Conservation (phyloP, 225 moss, liverwort and hornwort genomes). For the Lunularia cruciata region DNA sequence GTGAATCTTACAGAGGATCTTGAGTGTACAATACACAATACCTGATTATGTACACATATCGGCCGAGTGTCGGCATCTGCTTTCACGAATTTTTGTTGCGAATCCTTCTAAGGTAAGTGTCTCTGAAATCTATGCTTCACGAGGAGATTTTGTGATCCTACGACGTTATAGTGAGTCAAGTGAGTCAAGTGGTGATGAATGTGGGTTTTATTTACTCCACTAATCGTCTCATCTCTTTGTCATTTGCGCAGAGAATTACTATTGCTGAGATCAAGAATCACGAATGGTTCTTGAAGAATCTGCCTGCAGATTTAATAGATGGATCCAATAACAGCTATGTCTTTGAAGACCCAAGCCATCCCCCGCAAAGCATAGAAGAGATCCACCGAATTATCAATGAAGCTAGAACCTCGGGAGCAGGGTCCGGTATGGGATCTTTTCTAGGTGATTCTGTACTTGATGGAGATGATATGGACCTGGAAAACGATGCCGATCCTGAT, state of each 20-base stretch:
- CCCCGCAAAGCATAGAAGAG: slow-evolving; percentile 89
- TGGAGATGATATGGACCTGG: slow-evolving; percentile 85
- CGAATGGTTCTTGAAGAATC: slow-evolving; percentile 91
- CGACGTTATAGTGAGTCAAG: too few species aligned
- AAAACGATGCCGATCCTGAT: slow-evolving; percentile 58
- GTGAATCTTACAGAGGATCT: slow-evolving; percentile 68
- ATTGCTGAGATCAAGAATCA: slow-evolving; percentile 90
- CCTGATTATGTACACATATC: slow-evolving; percentile 97
- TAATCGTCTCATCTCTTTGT: too few species aligned
- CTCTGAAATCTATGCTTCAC: not conserved
- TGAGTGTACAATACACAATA: slow-evolving; percentile 96
- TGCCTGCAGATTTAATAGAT: slow-evolving; percentile 67
- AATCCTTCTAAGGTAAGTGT: slow-evolving; percentile 62
- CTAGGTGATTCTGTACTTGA: slow-evolving; percentile 65
- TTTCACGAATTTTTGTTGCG: slow-evolving; percentile 93
- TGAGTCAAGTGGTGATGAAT: too few species aligned
- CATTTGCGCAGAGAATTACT: slow-evolving; percentile 61
- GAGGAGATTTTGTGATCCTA: too few species aligned
- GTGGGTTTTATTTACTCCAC: too few species aligned
- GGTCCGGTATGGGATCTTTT: slow-evolving; percentile 44
- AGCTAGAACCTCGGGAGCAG: slow-evolving; percentile 37
- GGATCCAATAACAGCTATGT: slow-evolving; percentile 67
- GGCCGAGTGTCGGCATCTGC: slow-evolving; percentile 77
- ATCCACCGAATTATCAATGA: slow-evolving; percentile 74
- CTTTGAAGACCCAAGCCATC: slow-evolving; percentile 96